Conservation (phyloP, 371 early-diverging fungal genomes). For the Mitosporidium daphniae region DNA sequence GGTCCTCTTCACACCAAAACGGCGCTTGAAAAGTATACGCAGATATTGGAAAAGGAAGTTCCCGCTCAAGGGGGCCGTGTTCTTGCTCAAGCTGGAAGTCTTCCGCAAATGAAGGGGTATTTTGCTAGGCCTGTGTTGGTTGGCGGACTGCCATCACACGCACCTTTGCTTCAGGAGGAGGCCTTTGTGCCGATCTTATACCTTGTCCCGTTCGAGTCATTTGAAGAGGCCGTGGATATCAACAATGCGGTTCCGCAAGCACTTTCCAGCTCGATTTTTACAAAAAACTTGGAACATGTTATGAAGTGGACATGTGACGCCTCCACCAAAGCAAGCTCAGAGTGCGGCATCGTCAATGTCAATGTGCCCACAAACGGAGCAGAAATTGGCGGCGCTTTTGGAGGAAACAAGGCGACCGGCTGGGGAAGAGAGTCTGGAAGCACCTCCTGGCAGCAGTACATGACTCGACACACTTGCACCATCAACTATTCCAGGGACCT, state of each 20-base stretch:
- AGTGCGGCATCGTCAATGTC: conserved; percentile 81
- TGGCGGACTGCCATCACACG: conserved; percentile 25
- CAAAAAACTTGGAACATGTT: conserved; percentile 27
- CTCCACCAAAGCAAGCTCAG: conserved; percentile 20
- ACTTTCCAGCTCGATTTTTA: conserved; percentile 48
- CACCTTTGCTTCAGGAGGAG: conserved; percentile 49
- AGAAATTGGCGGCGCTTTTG: conserved; percentile 86
- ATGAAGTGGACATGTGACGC: conserved; percentile 36
- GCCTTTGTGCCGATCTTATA: conserved; percentile 76
- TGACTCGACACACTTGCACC: conserved; percentile 25
- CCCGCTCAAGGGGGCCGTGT: too few species aligned
- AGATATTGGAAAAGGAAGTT: too few species aligned
- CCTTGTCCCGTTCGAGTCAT: conserved; percentile 18
- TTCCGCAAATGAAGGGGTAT: too few species aligned
- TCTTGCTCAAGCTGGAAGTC: too few species aligned
- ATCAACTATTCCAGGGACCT: conserved; percentile 55
- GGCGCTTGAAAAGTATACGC: conserved; percentile 29
- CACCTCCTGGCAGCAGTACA: conserved; percentile 75
- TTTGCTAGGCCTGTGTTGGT: too few species aligned
- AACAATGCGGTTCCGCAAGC: conserved; percentile 72
- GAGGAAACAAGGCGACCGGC: conserved; percentile 84
- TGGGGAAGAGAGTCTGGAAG: conserved; percentile 64
- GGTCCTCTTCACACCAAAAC: conserved; percentile 59
- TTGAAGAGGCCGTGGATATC: conserved; percentile 44
- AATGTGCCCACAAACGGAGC: conserved; percentile 88